phyloP scores from a whole-genome alignment of 2,329 filamentous ascomycete species.

The Cordyceps javanica region DNA sequence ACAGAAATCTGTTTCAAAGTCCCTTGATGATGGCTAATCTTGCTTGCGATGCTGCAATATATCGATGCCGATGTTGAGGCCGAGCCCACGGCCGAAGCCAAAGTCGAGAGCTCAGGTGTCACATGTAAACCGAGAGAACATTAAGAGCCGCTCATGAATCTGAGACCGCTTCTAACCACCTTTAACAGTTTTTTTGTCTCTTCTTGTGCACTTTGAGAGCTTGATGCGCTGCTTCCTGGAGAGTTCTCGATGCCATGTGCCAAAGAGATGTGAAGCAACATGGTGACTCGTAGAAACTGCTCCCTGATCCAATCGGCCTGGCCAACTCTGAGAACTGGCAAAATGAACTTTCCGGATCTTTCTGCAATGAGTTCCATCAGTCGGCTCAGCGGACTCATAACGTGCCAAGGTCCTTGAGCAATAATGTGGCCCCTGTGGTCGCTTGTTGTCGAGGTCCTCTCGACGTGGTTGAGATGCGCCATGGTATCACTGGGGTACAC shows the following conservation, averaged over 20 bases:
- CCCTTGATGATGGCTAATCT: too few relatives aligned
- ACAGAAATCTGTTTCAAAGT: too few relatives aligned
- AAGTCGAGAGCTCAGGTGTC: too few relatives aligned
- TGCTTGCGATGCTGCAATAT: too few relatives aligned
- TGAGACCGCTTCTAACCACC: background rate
- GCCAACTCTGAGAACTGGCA: background rate
- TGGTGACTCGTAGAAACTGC: slow-evolving; percentile 2
- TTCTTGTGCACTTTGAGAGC: background rate
- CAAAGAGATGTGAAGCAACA: background rate
- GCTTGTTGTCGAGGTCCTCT: background rate
- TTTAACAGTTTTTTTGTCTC: background rate
- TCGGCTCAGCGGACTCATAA: background rate
- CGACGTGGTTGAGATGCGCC: background rate
- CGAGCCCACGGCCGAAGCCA: too few relatives aligned
- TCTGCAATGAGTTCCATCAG: background rate
- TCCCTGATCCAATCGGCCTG: background rate
- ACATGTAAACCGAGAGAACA: too few relatives aligned
- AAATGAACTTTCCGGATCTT: background rate
- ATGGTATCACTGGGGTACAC: background rate
- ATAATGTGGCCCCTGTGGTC: background rate
- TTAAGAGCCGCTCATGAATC: background rate
- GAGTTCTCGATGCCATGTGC: background rate
- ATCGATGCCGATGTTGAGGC: too few relatives aligned
- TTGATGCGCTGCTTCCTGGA: background rate
- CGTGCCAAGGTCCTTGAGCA: background rate